Percentiles rank a stretch among this genome's conserved stretches.
Conservation (phyloP, 108 stramenopile genomes). For the Asterionellopsis glacialis region DNA sequence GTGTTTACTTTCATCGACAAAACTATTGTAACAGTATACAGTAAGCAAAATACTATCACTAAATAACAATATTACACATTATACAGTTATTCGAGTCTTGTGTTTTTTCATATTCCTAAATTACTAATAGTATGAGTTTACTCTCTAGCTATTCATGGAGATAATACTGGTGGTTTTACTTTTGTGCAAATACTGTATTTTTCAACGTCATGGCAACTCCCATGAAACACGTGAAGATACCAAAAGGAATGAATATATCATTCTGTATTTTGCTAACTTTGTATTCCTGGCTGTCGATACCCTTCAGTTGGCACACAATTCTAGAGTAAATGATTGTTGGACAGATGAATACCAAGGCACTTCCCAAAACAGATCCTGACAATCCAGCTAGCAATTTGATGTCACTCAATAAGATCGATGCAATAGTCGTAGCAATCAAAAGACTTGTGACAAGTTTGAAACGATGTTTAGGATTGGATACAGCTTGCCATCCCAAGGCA, state of each 20-base stretch:
- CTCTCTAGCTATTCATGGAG: too few relatives aligned
- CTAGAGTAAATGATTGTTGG: conserved; percentile 46
- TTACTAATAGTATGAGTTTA: too few relatives aligned
- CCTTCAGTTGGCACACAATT: conserved; percentile 18
- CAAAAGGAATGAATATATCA: conserved; percentile 46
- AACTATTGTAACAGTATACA: too few relatives aligned
- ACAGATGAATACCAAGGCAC: conserved; percentile 46
- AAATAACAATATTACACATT: too few relatives aligned
- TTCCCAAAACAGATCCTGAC: conserved; percentile 45
- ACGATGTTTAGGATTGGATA: conserved; percentile 24
- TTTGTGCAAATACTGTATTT: conserved; percentile 9
- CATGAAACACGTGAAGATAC: conserved; percentile 28
- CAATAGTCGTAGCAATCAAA: conserved; percentile 28
- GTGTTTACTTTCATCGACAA: neutral
- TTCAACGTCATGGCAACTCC: conserved; percentile 59
- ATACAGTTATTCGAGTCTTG: too few relatives aligned
- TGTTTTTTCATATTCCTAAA: too few relatives aligned
- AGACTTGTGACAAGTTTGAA: conserved; percentile 32
- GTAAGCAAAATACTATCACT: too few relatives aligned
- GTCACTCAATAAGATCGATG: conserved; percentile 42
- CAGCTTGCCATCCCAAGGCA: conserved; percentile 15
- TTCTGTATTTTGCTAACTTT: conserved; percentile 21
- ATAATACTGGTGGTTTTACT: neutral
- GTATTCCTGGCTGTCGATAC: conserved; percentile 29
- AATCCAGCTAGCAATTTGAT: conserved; percentile 49